These are phyloP conservation scores for Moricandia arvensis DNA, from an alignment of 345 rosid genomes.

Conservation along the genomic window DNA sequence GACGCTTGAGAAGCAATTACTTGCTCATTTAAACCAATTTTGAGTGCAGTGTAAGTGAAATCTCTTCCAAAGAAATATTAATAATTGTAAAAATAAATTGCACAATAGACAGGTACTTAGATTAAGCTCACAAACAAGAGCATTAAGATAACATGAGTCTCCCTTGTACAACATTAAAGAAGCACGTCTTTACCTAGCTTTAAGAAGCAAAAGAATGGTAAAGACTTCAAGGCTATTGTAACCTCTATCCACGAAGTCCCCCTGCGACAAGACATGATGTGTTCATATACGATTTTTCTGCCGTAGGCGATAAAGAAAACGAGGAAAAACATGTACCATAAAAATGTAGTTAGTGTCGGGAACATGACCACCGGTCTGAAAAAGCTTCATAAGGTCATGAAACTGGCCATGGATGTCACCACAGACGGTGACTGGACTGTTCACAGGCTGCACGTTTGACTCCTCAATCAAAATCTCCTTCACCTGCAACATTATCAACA, in stretches of 20 bases:
- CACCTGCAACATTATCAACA: conserved; percentile 48
- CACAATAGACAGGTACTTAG: not conserved
- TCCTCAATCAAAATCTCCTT: conserved; percentile 95
- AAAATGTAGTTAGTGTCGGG: conserved; percentile 98
- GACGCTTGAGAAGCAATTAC: not conserved
- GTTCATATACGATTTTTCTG: not conserved
- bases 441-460: conserved; percentile 97
- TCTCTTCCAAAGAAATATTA: not conserved
- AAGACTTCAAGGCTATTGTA: conserved; percentile 96
- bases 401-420: conserved; percentile 99
- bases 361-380: conserved; percentile 95
- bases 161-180: not conserved
- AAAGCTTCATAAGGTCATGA: conserved; percentile 98
- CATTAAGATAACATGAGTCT: not conserved
- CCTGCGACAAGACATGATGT: conserved; percentile 43
- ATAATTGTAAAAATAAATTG: not conserved
- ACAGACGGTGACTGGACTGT: conserved; percentile 98
- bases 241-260: conserved; percentile 92
- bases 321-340: conserved; percentile 51
- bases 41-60: not conserved
- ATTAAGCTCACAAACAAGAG: not conserved
- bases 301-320: not conserved
- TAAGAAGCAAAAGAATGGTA: conserved; percentile 86
- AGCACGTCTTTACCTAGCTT: conserved; percentile 62
- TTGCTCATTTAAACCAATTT: not conserved